Evolutionary conservation across 148 eudicot genomes (phyloP).

Genomic region (Amaranthus palmeri): DNA sequence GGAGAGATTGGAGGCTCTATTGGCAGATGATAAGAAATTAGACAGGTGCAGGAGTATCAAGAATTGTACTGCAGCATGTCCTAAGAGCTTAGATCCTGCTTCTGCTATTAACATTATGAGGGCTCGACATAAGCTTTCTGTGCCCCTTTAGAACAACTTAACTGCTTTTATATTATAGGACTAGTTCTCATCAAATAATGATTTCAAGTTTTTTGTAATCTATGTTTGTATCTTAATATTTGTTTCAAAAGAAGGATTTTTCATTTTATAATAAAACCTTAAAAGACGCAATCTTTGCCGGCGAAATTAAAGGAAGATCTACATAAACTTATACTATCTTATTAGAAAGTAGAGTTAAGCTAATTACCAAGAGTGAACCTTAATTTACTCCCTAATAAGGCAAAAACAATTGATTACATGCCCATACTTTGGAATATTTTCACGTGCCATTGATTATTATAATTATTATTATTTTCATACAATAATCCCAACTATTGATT

Average conservation of each 20-base stretch:
- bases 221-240: no score
- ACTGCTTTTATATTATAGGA: no score
- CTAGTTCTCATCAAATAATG: no score
- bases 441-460: background rate
- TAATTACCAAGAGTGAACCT: background rate
- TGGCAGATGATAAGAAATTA: conserved; percentile 40
- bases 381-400: background rate
- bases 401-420: no score
- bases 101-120: conserved; percentile 65
- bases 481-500: no score
- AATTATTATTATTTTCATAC: no score
- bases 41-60: conserved; percentile 52
- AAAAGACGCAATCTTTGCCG: no score
- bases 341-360: no score
- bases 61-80: conserved; percentile 66
- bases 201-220: no score
- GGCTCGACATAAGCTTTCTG: conserved; percentile 34
- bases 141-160: conserved; percentile 23
- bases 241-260: no score
- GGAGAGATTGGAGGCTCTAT: conserved; percentile 58
- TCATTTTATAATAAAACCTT: background rate
- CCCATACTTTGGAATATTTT: background rate
- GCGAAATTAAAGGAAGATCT: background rate
- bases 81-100: conserved; percentile 68
- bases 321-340: background rate